Evolutionary conservation across 2,329 filamentous ascomycete genomes (phyloP).

Genomic region (Zalaria obscura): DNA sequence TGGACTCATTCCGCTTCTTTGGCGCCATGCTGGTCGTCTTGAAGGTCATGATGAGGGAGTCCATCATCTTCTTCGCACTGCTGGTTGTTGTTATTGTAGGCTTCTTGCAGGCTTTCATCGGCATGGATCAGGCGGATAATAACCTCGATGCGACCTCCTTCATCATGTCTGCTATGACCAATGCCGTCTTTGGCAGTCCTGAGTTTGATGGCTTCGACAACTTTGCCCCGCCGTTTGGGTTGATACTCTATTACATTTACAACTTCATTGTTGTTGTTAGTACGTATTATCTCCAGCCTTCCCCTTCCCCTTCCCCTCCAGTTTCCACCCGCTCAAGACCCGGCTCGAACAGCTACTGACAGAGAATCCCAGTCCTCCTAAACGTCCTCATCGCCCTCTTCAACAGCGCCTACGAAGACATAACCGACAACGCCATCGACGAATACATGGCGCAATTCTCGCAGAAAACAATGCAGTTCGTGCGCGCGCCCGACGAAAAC

Average conservation of each 20-base stretch:
- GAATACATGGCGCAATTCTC: constrained; percentile 90
- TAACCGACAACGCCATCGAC: constrained; percentile 82
- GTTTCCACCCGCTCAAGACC: no score
- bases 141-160: constrained; percentile 47
- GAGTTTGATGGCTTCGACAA: constrained; percentile 82
- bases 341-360: background rate
- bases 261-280: constrained; percentile 90
- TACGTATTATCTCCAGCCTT: constrained; percentile 12
- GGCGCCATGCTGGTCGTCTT: constrained; percentile 95
- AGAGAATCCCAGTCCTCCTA: constrained; percentile 46
- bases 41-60: constrained; percentile 54
- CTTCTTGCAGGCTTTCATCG: constrained; percentile 89
- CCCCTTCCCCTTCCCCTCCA: no score
- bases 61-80: constrained; percentile 89
- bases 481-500: constrained; percentile 92
- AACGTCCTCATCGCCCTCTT: constrained; percentile 97
- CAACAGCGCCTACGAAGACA: constrained; percentile 91
- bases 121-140: constrained; percentile 72
- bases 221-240: constrained; percentile 83
- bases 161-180: constrained; percentile 71
- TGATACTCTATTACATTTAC: constrained; percentile 94
- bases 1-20: constrained; percentile 90
- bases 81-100: constrained; percentile 69
- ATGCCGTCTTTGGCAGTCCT: constrained; percentile 80
- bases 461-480: constrained; percentile 92